Conservation (phyloP, 768 basidiomycete species). For the Coprinopsis cinerea region DNA sequence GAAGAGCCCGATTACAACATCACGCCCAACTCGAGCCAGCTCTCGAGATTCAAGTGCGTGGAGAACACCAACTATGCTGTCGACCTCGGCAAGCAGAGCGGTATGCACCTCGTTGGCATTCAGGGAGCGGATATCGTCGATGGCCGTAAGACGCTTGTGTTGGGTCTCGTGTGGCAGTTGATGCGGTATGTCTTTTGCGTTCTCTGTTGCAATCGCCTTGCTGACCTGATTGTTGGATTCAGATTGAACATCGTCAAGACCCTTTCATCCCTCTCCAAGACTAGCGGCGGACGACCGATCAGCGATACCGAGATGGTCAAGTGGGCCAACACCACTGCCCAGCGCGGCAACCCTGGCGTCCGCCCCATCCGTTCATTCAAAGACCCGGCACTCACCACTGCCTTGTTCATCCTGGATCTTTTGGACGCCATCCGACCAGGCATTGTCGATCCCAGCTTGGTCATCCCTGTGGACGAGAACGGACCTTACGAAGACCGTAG, state of each 20-base stretch:
- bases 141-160: conserved; percentile 84
- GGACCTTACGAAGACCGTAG: conserved; percentile 83
- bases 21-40: conserved; percentile 73
- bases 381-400: conserved; percentile 84
- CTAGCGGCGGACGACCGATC: conserved; percentile 70
- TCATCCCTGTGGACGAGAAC: conserved; percentile 51
- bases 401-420: conserved; percentile 88
- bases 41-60: conserved; percentile 95
- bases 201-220: not conserved
- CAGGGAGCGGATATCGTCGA: conserved; percentile 98
- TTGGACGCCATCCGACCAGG: conserved; percentile 89
- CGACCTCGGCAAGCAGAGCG: conserved; percentile 87
- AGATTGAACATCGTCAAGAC: conserved; percentile 91
- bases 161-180: conserved; percentile 96
- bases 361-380: conserved; percentile 86
- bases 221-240: not conserved
- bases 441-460: conserved; percentile 85
- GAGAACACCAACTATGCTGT: conserved; percentile 98
- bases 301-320: conserved; percentile 91
- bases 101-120: conserved; percentile 94
- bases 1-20: conserved; percentile 80
- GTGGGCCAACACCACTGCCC: conserved; percentile 92
- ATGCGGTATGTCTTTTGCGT: conserved; percentile 60
- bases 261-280: conserved; percentile 63
- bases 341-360: conserved; percentile 54